A percentile compares a stretch with the other conserved stretches of the same genome.
Evolutionary conservation across 2,329 filamentous ascomycete genomes (phyloP).

Genomic region (Fusarium pseudocircinatum): DNA sequence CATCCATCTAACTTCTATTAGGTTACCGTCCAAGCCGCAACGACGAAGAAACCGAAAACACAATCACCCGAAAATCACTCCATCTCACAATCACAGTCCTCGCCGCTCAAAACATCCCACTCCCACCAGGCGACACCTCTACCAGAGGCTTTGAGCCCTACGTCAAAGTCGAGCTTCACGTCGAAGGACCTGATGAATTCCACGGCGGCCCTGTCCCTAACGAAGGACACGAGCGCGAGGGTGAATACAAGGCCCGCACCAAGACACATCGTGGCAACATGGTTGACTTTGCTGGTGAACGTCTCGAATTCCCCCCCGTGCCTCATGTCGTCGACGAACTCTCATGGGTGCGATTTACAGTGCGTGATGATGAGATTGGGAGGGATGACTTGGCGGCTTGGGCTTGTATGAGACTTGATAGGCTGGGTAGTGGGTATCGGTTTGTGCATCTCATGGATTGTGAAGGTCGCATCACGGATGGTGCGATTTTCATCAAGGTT

Average conservation of each 20-base stretch:
- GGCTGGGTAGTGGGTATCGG: slow-evolving; percentile 78
- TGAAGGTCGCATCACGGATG: slow-evolving; percentile 71
- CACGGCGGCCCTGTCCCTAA: slow-evolving; percentile 51
- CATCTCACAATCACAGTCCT: slow-evolving; percentile 78
- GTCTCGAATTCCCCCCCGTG: slow-evolving; percentile 65
- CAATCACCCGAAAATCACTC: slow-evolving; percentile 65
- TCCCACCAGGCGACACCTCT: slow-evolving; percentile 64
- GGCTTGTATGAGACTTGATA: slow-evolving; percentile 87
- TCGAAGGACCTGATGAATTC: slow-evolving; percentile 69
- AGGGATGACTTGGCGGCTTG: slow-evolving; percentile 84
- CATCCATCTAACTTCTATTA: slow-evolving; percentile 13
- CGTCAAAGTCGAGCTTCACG: slow-evolving; percentile 84
- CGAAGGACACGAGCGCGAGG: slow-evolving; percentile 51
- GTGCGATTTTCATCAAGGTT: slow-evolving; percentile 78
- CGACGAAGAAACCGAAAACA: slow-evolving; percentile 35
- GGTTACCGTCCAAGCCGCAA: slow-evolving; percentile 47
- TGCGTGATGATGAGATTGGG: slow-evolving; percentile 86
- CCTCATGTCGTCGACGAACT: slow-evolving; percentile 72
- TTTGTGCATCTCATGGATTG: slow-evolving; percentile 80
- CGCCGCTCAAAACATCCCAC: slow-evolving; percentile 78
- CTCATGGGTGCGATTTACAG: slow-evolving; percentile 81
- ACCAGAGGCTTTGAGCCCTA: slow-evolving; percentile 76
- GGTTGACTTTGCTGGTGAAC: slow-evolving; percentile 70
- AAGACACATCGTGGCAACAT: slow-evolving; percentile 66
- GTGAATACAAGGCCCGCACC: slow-evolving; percentile 67